Conservation (phyloP, 2,329 filamentous ascomycete genomes). For the Penicillium sp. region DNA sequence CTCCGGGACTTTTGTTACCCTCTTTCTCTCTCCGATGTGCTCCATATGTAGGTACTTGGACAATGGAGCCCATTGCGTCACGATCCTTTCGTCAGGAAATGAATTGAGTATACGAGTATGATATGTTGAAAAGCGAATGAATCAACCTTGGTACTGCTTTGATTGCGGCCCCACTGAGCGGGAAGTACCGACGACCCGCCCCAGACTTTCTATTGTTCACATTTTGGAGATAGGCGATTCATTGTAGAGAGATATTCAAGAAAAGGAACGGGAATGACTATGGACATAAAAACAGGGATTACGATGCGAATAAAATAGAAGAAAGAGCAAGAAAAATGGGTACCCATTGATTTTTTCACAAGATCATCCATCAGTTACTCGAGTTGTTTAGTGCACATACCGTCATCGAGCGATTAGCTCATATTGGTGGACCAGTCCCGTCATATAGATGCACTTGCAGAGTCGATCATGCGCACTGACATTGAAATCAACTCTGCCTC, state of each 20-base stretch:
- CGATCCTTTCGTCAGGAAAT: not conserved
- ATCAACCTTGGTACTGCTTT: not conserved
- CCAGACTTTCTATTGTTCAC: not conserved
- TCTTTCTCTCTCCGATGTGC: not conserved
- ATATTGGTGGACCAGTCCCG: not conserved
- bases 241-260: no score
- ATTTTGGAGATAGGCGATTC: no score
- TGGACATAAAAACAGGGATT: not conserved
- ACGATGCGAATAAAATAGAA: not conserved
- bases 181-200: slow-evolving; percentile 10
- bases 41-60: no score
- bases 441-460: slow-evolving; percentile 9
- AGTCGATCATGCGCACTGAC: not conserved
- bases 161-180: slow-evolving; percentile 6
- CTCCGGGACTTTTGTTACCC: not conserved
- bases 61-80: not conserved
- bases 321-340: not conserved
- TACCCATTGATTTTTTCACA: slow-evolving; percentile 2
- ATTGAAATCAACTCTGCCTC: not conserved
- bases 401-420: slow-evolving; percentile 2
- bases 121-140: not conserved
- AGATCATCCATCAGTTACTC: slow-evolving; percentile 6
- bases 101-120: not conserved
- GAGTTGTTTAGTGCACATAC: slow-evolving; percentile 2
- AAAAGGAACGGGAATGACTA: not conserved